Evolutionary conservation across 148 eudicot genomes (phyloP).

Genomic region (Beta vulgaris): DNA sequence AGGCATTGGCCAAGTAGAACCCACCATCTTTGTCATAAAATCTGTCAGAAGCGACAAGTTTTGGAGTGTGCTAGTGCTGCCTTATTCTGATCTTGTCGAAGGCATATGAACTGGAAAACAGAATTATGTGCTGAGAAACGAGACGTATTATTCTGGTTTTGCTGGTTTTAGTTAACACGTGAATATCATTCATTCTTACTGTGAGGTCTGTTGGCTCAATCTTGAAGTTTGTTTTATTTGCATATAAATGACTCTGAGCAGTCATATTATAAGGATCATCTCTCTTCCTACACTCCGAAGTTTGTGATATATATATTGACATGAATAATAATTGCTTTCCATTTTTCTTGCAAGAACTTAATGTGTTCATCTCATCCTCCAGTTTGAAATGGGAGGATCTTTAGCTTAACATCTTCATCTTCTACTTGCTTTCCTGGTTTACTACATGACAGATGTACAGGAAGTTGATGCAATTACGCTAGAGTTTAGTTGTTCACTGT

Average conservation of each 20-base stretch:
- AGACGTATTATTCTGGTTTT: background rate
- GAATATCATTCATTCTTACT: background rate
- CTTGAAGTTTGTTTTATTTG: background rate
- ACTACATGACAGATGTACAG: background rate
- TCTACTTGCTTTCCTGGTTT: background rate
- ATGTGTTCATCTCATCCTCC: background rate
- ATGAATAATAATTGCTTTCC: background rate
- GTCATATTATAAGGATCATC: background rate
- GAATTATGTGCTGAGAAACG: background rate
- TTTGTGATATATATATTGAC: background rate
- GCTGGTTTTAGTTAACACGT: background rate
- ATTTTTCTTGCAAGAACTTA: background rate
- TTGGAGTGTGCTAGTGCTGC: background rate
- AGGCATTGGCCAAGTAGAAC: background rate
- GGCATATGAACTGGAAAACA: background rate
- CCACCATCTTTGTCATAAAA: background rate
- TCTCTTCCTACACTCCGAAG: background rate
- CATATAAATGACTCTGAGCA: background rate
- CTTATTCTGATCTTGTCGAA: background rate
- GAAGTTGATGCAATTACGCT: background rate
- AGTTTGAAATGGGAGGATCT: constrained; percentile 1
- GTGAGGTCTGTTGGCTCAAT: background rate
- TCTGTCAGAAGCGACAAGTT: background rate
- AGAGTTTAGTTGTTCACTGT: too few species aligned
- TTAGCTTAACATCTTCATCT: background rate